These are phyloP conservation scores for Spergularia azorica DNA, from an alignment of 179 eudicot species.

Conservation along the genomic window DNA sequence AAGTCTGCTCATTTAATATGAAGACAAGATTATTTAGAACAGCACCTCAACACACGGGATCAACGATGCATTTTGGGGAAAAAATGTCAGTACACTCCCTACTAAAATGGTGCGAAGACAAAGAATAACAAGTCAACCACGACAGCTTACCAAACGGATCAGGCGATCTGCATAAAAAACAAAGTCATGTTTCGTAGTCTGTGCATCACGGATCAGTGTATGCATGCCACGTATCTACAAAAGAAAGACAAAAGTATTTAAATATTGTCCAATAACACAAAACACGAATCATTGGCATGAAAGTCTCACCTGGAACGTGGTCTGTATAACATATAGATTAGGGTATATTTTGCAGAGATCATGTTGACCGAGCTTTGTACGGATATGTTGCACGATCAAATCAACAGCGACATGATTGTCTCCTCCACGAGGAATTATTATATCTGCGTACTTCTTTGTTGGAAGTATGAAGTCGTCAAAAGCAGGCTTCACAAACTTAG, in stretches of 20 bases:
- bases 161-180: conserved; percentile 92
- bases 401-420: conserved; percentile 95
- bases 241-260: conserved; percentile 12
- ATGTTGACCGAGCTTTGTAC: conserved; percentile 90
- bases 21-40: background rate
- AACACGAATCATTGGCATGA: background rate
- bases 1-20: background rate
- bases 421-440: conserved; percentile 95
- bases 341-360: conserved; percentile 95
- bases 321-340: conserved; percentile 79
- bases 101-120: conserved; percentile 1
- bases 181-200: conserved; percentile 90
- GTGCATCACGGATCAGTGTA: conserved; percentile 91
- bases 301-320: conserved; percentile 80
- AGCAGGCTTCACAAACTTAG: conserved; percentile 95
- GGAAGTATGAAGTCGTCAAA: conserved; percentile 97
- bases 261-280: conserved; percentile 9
- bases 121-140: conserved; percentile 2
- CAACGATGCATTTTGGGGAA: background rate
- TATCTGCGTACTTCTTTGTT: conserved; percentile 92
- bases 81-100: background rate
- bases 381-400: conserved; percentile 91
- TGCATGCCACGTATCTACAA: conserved; percentile 94
- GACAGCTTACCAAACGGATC: conserved; percentile 77
- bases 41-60: background rate